Evolutionary conservation across 192 early-diverging fungal genomes (phyloP), one percentile per base, ranked within the genome.

Genomic region (Kickxella alabastrina): DNA sequence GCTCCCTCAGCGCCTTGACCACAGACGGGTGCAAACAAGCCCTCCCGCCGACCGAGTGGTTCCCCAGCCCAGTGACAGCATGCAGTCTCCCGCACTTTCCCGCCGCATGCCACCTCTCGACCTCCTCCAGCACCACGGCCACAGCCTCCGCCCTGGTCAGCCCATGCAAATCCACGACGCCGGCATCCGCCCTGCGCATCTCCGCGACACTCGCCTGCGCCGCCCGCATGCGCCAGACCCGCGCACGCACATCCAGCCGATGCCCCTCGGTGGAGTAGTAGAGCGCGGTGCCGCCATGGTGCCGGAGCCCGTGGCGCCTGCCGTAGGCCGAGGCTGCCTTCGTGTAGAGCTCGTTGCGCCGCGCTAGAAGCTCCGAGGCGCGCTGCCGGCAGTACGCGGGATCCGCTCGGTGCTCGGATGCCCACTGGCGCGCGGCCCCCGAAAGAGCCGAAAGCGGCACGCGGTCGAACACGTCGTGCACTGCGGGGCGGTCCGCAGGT

Each of bases 141-240:
- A 79, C 54, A 0, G 87, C 85, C 54, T 89, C 85, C 0, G 59
- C 52, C 3, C 85, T 74, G 0, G 77, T 83, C 21, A 87, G 59
- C 0, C 87, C 87, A 41, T 89, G 87, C 13, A 89, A 66, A 61
- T 89, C 87, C 3, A 89, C 59, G 24, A 87, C 52, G 55, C 78
- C 74, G 12, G 78, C 70, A 51, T 82, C 69, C 13, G 70, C 78
- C 37, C 54, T 59, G 13, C 40, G 59, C 41, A 77, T 62, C 10
- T 52, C 52, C 1, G 71, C 71, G 6, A 75, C 71, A 0, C 60
- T 44, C 0, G 71, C 59, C 25, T 75, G 71, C 3, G 71, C 71
- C 1, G 71, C 71, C 1, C 71, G 64, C 71, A 75, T 75, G 14
- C 65, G 63, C 71, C 71, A 75, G 19, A 75, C 19, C 12, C 71